Evolutionary conservation across 106 monocot species (phyloP).

Genomic region (Dendrobium chrysotoxum): DNA sequence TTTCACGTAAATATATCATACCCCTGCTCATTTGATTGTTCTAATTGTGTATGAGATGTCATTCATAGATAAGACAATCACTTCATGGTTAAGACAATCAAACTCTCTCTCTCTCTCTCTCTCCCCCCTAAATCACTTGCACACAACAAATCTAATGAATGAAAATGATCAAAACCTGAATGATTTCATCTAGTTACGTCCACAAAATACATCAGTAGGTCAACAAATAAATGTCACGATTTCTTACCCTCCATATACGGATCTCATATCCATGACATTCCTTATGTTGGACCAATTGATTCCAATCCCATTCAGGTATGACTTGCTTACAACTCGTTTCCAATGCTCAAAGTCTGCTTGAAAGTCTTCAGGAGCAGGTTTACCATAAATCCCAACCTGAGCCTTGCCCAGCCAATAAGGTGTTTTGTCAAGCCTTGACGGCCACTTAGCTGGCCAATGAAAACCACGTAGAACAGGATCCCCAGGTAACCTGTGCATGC

Average conservation of each 20-base stretch:
- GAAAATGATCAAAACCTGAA: too few relatives aligned
- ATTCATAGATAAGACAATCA: too few relatives aligned
- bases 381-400: constrained; percentile 61
- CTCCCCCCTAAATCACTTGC: too few relatives aligned
- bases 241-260: constrained; percentile 70
- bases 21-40: too few relatives aligned
- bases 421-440: constrained; percentile 29
- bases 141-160: too few relatives aligned
- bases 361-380: constrained; percentile 52
- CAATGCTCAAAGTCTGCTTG: constrained; percentile 50
- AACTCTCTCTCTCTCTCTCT: too few relatives aligned
- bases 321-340: constrained; percentile 46
- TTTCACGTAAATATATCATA: too few relatives aligned
- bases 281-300: constrained; percentile 52
- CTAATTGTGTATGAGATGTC: too few relatives aligned
- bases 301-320: constrained; percentile 53
- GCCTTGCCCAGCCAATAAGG: constrained; percentile 52
- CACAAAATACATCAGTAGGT: background rate
- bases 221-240: background rate
- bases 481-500: constrained; percentile 52
- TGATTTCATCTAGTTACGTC: background rate
- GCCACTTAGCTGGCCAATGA: constrained; percentile 59
- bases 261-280: constrained; percentile 77
- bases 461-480: constrained; percentile 34
- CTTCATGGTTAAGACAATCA: too few relatives aligned